Base-by-base conservation (phyloP, 2,329 filamentous ascomycete genomes). In the Paradendryphiella salina region DNA sequence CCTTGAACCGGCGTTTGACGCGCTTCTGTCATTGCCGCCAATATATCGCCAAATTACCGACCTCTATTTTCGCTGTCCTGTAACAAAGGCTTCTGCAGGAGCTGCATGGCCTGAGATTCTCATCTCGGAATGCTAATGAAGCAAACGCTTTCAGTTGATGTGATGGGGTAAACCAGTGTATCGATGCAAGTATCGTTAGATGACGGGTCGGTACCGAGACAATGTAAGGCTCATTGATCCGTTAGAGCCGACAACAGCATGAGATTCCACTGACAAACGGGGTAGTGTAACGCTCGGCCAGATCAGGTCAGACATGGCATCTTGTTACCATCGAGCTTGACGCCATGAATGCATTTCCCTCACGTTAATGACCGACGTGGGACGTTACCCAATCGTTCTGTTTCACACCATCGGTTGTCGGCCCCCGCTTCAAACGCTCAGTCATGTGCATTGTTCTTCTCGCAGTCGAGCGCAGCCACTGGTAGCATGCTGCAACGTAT, bases 1-100 rank as follows among this genome's bases (percentile, higher is more conserved):
- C 18, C 44, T 33, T 28, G 37, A 28, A 31, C 21, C 9, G 28
- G n/a, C 23, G 23, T 36, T 40, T 41, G 56, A 47, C 37, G 38
- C 41, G 34, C n/a, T 37, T 23, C 29, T 28, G 23, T 35, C 34
- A 31, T 15, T 28, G 10, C 10, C 13, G 3, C 14, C 18, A 10
- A 31, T 9, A 35, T 10, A 18, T 26, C 21, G 32, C 9, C 14
- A 28, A 26, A 8, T 10, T 13, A n/a, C 29, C 28, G 23, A 10
- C 44, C 23, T n/a, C 21, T 10, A n/a, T 32, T 20, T 14, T 23
- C n/a, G 15, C n/a, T 26, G 7, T 13, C 15, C 26, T 31, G 1
- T 36, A 14, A 36, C 26, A 13, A 21, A 13, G 35, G 32, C 14
- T 31, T 13, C 44, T 44, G 23, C 34, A 36, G 7, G 7, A 13